A percentile compares a stretch with the other conserved stretches of the same genome.
phyloP scores from a whole-genome alignment of 352 stramenopile species.

The Elongisporangium senticosum region DNA sequence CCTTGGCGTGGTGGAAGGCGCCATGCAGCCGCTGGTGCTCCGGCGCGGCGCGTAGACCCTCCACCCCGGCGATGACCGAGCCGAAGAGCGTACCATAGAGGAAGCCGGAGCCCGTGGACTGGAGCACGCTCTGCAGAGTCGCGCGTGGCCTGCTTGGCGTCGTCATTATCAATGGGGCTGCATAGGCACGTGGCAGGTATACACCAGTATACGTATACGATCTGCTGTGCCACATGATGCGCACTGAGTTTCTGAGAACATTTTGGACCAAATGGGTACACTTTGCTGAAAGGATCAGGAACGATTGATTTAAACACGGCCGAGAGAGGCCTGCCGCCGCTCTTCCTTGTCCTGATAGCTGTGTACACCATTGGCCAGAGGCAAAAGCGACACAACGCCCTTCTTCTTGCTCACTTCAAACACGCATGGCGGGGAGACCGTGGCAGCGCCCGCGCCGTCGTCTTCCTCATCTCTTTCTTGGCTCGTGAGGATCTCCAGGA shows the following conservation, averaged over 20 bases:
- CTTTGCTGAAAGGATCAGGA: neutral
- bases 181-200: neutral
- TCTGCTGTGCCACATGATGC: neutral
- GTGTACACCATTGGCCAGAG: constrained; percentile 21
- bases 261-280: neutral
- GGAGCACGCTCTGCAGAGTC: constrained; percentile 6
- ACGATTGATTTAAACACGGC: constrained; percentile 13
- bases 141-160: neutral
- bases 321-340: constrained; percentile 35
- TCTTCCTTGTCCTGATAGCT: constrained; percentile 42
- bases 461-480: constrained; percentile 11
- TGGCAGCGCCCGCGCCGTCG: constrained; percentile 5
- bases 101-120: constrained; percentile 30
- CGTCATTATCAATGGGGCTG: neutral
- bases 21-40: constrained; percentile 22
- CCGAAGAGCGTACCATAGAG: constrained; percentile 40
- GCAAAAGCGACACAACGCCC: constrained; percentile 27
- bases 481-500: constrained; percentile 41
- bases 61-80: constrained; percentile 18
- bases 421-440: constrained; percentile 14
- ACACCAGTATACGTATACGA: neutral
- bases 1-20: constrained; percentile 26
- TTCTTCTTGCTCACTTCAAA: constrained; percentile 54
- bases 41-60: constrained; percentile 24
- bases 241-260: neutral